Conservation (phyloP, 345 rosid species). For the Acer campestre region DNA sequence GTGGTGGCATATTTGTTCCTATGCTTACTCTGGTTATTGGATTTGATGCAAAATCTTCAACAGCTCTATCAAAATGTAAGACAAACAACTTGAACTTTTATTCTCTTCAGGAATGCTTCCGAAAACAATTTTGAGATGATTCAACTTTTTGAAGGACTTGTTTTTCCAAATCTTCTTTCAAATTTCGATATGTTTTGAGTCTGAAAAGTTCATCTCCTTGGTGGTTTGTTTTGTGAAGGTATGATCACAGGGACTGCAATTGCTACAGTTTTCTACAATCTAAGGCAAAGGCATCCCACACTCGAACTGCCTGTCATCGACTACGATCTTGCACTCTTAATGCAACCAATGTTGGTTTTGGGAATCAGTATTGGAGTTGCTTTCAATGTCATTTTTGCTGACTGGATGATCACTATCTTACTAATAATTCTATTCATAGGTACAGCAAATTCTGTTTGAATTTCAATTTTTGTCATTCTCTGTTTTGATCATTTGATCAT, state of each 20-base stretch:
- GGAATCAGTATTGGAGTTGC: slow-evolving; percentile 54
- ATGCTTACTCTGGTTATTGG: slow-evolving; percentile 51
- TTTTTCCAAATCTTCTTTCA: neutral
- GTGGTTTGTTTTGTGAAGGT: slow-evolving; percentile 23
- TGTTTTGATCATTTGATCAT: neutral
- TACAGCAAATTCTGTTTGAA: neutral
- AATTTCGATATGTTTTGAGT: too few species aligned
- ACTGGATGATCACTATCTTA: slow-evolving; percentile 57
- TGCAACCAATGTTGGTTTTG: slow-evolving; percentile 50
- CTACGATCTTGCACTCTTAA: slow-evolving; percentile 52
- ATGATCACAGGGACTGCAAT: slow-evolving; percentile 51
- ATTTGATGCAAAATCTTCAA: slow-evolving; percentile 53
- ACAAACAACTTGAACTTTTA: neutral
- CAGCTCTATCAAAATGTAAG: slow-evolving; percentile 55
- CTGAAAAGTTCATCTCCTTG: too few species aligned
- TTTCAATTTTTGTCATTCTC: neutral
- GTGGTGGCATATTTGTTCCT: slow-evolving; percentile 56
- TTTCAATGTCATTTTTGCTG: slow-evolving; percentile 48
- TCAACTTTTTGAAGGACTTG: too few species aligned
- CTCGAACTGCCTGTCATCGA: slow-evolving; percentile 50
- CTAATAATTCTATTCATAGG: slow-evolving; percentile 45
- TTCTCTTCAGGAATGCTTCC: neutral
- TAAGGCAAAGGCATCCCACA: slow-evolving; percentile 49
- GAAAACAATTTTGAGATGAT: too few species aligned
- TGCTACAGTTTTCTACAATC: slow-evolving; percentile 43